phyloP scores from a whole-genome alignment of 495 filamentous ascomycete species.

The Penicillium atrosanguineum region DNA sequence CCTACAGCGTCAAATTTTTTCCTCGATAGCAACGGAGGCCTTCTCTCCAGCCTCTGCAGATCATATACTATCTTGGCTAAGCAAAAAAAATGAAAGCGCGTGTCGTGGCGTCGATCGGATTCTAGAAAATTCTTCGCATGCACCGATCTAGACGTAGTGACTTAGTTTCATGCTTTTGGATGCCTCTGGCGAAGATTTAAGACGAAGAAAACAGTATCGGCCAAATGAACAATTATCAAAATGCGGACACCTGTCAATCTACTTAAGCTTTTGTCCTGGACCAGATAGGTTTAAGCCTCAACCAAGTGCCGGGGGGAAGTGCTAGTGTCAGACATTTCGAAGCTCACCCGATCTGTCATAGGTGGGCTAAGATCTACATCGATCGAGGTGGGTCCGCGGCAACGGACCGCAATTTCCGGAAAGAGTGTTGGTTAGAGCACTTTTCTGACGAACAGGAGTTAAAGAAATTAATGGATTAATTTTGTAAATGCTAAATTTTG shows the following conservation, averaged over 20 bases:
- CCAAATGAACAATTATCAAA: neutral
- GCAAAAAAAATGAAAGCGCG: neutral
- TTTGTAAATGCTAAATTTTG: neutral
- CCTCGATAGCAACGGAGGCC: neutral
- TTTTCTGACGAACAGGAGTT: neutral
- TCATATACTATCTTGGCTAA: neutral
- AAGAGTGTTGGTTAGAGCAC: neutral
- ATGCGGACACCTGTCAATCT: neutral
- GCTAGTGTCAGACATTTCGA: neutral
- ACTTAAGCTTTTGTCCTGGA: neutral
- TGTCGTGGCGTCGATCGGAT: conserved; percentile 1
- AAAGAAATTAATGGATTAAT: neutral
- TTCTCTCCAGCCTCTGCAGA: neutral
- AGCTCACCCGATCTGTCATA: neutral
- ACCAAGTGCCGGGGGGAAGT: neutral
- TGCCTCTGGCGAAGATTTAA: neutral
- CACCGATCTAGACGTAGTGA: too few species aligned
- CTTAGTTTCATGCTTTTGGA: neutral
- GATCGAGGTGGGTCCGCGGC: conserved; percentile 12
- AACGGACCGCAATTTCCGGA: conserved; percentile 7
- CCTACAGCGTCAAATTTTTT: neutral
- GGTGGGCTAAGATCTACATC: conserved; percentile 4
- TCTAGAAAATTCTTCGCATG: conserved; percentile 1
- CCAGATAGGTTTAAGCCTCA: neutral
- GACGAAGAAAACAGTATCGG: too few species aligned